These are phyloP conservation scores for Lipomyces kockii DNA, from an alignment of 805 yeast genomes.

Conservation along the genomic window DNA sequence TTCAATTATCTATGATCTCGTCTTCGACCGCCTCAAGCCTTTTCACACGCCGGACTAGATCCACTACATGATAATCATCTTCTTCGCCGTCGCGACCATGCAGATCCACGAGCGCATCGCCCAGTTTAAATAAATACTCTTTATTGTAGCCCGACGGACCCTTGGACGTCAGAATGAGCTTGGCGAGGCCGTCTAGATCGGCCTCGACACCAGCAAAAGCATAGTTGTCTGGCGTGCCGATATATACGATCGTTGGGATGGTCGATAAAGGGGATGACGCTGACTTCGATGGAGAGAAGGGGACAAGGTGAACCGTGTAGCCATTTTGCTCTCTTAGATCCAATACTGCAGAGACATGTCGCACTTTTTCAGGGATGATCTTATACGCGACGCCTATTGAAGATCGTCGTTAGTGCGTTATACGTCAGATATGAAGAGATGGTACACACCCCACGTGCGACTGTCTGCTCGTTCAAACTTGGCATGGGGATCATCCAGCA, in stretches of 20 bases:
- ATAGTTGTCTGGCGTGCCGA: slow-evolving; percentile 78
- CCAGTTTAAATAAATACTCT: slow-evolving; percentile 67
- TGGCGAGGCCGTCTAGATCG: slow-evolving; percentile 59
- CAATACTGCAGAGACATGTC: slow-evolving; percentile 66
- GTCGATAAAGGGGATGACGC: slow-evolving; percentile 12
- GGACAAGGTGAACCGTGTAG: slow-evolving; percentile 69
- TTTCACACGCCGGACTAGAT: slow-evolving; percentile 22
- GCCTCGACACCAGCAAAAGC: slow-evolving; percentile 86
- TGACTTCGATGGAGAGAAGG: slow-evolving; percentile 55
- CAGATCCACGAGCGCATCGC: slow-evolving; percentile 53
- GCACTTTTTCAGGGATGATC: slow-evolving; percentile 66
- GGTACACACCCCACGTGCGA: slow-evolving; percentile 21
- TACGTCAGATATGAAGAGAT: background rate
- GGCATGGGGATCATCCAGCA: slow-evolving; percentile 50
- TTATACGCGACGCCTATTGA: slow-evolving; percentile 80
- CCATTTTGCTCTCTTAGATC: slow-evolving; percentile 91
- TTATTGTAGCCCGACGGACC: slow-evolving; percentile 86
- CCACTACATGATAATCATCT: slow-evolving; percentile 25
- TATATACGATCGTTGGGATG: slow-evolving; percentile 67
- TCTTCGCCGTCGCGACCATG: slow-evolving; percentile 14
- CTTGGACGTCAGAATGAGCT: slow-evolving; percentile 55
- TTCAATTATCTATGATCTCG: background rate
- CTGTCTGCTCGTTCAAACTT: slow-evolving; percentile 43
- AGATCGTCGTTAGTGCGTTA: slow-evolving; percentile 39
- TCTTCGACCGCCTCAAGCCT: slow-evolving; percentile 9